These are phyloP conservation scores for Monilinia fructigena DNA, from an alignment of 2,329 filamentous ascomycete genomes.

Conservation along the genomic window DNA sequence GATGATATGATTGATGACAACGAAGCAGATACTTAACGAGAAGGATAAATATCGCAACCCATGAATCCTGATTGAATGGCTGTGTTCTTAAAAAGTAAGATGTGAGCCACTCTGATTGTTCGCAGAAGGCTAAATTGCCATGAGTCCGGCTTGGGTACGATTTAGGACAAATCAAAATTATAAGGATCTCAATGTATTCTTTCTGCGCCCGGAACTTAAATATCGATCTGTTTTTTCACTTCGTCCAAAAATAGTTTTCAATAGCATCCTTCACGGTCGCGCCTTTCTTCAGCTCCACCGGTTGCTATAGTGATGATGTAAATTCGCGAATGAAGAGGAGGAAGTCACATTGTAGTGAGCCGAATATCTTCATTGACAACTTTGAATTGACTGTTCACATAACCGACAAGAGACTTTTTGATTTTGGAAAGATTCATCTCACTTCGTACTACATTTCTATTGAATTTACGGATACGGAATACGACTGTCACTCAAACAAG, in stretches of 20 bases:
- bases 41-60: neutral
- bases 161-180: neutral
- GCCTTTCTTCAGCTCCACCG: conserved; percentile 13
- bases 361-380: conserved; percentile 12
- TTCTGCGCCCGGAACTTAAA: neutral
- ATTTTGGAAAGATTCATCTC: conserved; percentile 21
- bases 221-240: neutral
- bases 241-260: neutral
- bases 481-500: conserved; percentile 16
- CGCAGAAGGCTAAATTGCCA: neutral
- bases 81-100: conserved; percentile 7
- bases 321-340: conserved; percentile 4
- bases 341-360: conserved; percentile 13
- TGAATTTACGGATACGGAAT: conserved; percentile 16
- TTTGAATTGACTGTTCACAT: neutral
- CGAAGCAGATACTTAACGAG: neutral
- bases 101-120: neutral
- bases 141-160: neutral
- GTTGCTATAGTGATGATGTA: conserved; percentile 19
- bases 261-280: neutral
- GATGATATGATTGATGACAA: conserved; percentile 15
- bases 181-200: neutral
- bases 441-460: conserved; percentile 23
- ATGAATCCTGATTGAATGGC: neutral
- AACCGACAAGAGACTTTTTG: conserved; percentile 9